A percentile compares a stretch with the other conserved stretches of the same genome.
Conservation (phyloP, 306 rosid species). For the Sphenostylis stenocarpa region DNA sequence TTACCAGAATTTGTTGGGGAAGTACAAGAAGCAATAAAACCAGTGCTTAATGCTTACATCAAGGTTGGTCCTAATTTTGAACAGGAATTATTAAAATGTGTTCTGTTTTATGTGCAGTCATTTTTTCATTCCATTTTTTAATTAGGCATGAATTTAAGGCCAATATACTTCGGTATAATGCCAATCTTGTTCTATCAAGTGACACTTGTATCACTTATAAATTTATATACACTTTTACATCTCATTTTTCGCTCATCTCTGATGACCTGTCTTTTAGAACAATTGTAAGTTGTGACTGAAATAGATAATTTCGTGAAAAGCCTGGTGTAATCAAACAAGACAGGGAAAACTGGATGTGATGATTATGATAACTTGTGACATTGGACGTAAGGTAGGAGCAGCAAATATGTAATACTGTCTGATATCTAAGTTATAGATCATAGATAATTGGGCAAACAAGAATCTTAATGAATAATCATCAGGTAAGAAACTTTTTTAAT, state of each 20-base stretch:
- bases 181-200: constrained; percentile 4
- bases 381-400: constrained; percentile 15
- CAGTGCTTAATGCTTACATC: constrained; percentile 83
- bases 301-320: background rate
- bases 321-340: background rate
- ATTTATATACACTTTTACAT: background rate
- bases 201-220: background rate
- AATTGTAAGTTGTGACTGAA: background rate
- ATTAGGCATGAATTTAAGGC: background rate
- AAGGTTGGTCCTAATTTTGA: constrained; percentile 52
- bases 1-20: constrained; percentile 80
- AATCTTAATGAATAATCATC: background rate
- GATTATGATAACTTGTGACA: background rate
- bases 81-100: constrained; percentile 8
- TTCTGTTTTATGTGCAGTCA: background rate
- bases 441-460: no score
- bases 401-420: background rate
- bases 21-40: constrained; percentile 86
- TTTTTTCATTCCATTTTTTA: background rate
- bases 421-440: no score
- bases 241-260: background rate
- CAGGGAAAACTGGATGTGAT: background rate
- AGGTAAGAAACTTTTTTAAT: background rate
- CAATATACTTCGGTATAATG: background rate
- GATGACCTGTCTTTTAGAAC: background rate